These are phyloP conservation scores for Cladophialophora chaetospira DNA, from an alignment of 2,329 filamentous ascomycete species.

Conservation along the genomic window DNA sequence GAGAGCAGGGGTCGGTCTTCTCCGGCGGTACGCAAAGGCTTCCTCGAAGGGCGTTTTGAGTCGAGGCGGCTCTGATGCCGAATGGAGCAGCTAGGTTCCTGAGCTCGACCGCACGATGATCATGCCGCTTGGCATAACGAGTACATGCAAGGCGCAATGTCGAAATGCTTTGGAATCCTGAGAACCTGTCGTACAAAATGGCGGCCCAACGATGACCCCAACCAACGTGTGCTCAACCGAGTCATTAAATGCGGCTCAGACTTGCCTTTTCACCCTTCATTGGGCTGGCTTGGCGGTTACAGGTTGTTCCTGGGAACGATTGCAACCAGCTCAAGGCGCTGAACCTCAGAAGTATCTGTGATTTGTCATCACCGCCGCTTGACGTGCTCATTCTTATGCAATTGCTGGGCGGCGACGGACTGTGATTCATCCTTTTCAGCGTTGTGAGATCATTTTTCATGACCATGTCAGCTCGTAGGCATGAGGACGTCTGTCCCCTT, in stretches of 20 bases:
- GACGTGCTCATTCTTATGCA: neutral
- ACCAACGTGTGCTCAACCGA: neutral
- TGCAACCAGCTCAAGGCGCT: constrained; percentile 37
- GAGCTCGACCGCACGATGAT: neutral
- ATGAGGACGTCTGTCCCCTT: constrained; percentile 65
- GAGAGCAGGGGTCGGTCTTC: constrained; percentile 19
- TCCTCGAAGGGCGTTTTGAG: neutral
- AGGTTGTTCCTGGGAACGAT: constrained; percentile 28
- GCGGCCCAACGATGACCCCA: neutral
- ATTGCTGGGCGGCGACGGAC: neutral
- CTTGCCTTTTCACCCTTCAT: constrained; percentile 37
- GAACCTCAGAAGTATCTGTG: constrained; percentile 74
- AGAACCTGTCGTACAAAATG: neutral
- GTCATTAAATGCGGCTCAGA: constrained; percentile 31
- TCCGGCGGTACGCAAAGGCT: constrained; percentile 15
- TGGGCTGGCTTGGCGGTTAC: constrained; percentile 23
- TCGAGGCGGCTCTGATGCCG: neutral
- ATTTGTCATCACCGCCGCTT: constrained; percentile 33
- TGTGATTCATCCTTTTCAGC: neutral
- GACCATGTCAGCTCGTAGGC: neutral
- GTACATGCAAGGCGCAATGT: neutral
- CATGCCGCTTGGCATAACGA: neutral
- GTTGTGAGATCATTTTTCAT: neutral
- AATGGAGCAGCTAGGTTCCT: neutral
- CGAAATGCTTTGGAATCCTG: neutral